Evolutionary conservation across 805 yeast genomes (phyloP).

Genomic region (Metschnikowia picachoensis): DNA sequence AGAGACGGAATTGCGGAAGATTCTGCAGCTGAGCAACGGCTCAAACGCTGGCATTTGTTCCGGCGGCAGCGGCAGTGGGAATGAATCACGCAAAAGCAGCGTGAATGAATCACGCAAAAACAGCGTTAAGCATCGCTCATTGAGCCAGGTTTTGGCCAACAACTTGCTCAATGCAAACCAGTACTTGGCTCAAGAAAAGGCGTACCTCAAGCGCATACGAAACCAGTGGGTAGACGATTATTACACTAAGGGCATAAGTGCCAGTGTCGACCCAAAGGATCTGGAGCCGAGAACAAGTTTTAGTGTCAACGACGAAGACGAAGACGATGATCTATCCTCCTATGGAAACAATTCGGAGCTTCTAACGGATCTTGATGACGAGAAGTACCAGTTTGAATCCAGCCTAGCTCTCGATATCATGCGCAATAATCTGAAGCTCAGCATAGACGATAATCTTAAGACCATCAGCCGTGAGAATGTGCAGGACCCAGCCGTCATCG

Average conservation of each 20-base stretch:
- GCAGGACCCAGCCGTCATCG: constrained; percentile 52
- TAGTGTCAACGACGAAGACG: constrained; percentile 25
- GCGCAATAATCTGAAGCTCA: constrained; percentile 21
- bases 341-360: constrained; percentile 21
- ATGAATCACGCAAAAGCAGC: background rate
- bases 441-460: constrained; percentile 32
- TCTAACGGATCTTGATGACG: constrained; percentile 40
- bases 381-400: constrained; percentile 47
- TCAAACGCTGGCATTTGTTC: constrained; percentile 1
- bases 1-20: background rate
- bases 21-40: background rate
- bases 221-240: constrained; percentile 65
- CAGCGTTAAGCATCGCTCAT: constrained; percentile 10
- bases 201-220: constrained; percentile 59
- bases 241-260: constrained; percentile 62
- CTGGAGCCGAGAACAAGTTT: constrained; percentile 2
- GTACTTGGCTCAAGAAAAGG: constrained; percentile 61
- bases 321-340: constrained; percentile 23
- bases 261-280: constrained; percentile 18
- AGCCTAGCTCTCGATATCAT: constrained; percentile 35
- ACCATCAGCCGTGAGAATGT: constrained; percentile 36
- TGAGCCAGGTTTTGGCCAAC: constrained; percentile 15
- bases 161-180: constrained; percentile 26
- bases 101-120: constrained; percentile 10
- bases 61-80: background rate